Evolutionary conservation across 257 asterid genomes (phyloP).

Genomic region (Verbascum thapsus): DNA sequence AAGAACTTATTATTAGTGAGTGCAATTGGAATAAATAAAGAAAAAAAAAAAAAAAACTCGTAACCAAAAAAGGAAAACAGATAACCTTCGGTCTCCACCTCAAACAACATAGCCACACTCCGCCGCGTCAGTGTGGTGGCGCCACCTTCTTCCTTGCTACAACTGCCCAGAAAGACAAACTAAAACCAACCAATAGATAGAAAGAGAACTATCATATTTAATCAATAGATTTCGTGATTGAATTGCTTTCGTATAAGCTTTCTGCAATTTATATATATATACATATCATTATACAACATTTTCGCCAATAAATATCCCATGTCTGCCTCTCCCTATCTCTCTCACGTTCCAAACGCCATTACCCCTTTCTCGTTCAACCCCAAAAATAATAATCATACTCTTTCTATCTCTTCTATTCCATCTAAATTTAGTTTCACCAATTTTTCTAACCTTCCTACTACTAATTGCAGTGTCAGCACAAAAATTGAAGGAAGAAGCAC

Average conservation of each 20-base stretch:
- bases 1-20: too few species aligned
- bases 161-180: not conserved
- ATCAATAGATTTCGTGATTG: not conserved
- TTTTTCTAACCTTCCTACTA: constrained; percentile 33
- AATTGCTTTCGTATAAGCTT: not conserved
- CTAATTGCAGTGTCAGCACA: constrained; percentile 22
- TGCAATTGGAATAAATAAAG: too few species aligned
- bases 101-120: not conserved
- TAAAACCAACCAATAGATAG: not conserved
- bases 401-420: constrained; percentile 26
- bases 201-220: not conserved
- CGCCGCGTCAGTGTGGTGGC: constrained; percentile 30
- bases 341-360: constrained; percentile 39
- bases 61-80: too few species aligned
- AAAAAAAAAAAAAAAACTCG: too few species aligned
- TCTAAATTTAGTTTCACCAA: constrained; percentile 21
- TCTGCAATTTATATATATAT: too few species aligned
- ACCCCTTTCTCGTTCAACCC: constrained; percentile 35
- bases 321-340: constrained; percentile 40
- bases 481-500: constrained; percentile 25
- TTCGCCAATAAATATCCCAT: constrained; percentile 33
- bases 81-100: constrained; percentile 24
- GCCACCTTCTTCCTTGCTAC: constrained; percentile 22
- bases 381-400: constrained; percentile 31
- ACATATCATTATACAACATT: not conserved